Evolutionary conservation across 1,284 basidiomycete genomes (phyloP), one percentile per base, ranked within the genome.

Genomic region (Cryptococcus depauperatus): DNA sequence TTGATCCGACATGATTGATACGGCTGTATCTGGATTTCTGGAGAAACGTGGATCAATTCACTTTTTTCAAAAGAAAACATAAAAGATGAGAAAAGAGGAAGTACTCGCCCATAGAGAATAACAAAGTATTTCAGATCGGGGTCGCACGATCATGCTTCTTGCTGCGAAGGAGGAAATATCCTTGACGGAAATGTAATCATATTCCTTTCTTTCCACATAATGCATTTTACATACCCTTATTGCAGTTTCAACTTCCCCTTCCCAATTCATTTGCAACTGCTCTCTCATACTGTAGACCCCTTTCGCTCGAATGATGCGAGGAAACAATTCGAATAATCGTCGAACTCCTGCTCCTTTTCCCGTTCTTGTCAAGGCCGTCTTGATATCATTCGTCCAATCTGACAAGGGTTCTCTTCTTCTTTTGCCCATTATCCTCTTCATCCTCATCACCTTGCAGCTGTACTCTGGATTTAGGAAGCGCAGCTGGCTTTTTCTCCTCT

Each of bases 371-470:
- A 1, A 73, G 46, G 10, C 84, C 81, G 21, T 41, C 29, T n/a
- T 44, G 46, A n/a, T 43, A 27, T 16, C 22, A 25, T 43, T 52
- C 41, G 59, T 93, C 89, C 11, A 93, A 78, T 64, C 85, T 86
- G 43, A 89, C 84, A 23, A 90, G 71, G 4, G 84, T 83, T 13
- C 78, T 81, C 66, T 85, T 86, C 63, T 84, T 85, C 70, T 81
- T 79, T 32, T 51, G 53, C 35, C 77, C 74, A 44, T 85, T 85
- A 33, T 76, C 76, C 21, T 90, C 87, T 32, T 90, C 87, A 30
- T 91, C 86, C 29, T 89, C 85, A 37, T 84, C 69, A 10, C 54
- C 64, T 5, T 78, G 80, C 56, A 89, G 86, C 13, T 83, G 80
- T 1, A 78, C 52, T 0, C 55, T 60, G 3, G 67, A 55, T 40